phyloP scores from a whole-genome alignment of 257 asterid species.

The Buddleja alternifolia region DNA sequence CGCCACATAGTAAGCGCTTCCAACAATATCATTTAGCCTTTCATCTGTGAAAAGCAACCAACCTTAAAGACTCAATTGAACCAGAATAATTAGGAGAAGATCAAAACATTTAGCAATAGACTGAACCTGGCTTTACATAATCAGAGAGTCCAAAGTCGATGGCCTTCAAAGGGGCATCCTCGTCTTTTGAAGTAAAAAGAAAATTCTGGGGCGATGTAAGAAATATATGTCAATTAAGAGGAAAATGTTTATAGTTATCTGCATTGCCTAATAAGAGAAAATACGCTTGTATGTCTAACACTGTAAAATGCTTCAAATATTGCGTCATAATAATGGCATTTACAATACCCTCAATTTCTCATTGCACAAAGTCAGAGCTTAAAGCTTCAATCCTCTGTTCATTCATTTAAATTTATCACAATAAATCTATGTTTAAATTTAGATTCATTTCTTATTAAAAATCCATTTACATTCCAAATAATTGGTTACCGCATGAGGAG shows the following conservation, averaged over 20 bases:
- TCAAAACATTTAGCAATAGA: background rate
- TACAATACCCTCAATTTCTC: no score
- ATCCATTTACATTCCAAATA: no score
- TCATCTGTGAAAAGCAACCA: conserved; percentile 59
- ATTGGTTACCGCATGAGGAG: no score
- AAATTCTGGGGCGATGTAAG: conserved; percentile 62
- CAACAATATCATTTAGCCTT: conserved; percentile 89
- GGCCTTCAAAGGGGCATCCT: conserved; percentile 72
- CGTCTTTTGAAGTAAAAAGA: conserved; percentile 80
- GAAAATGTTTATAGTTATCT: background rate
- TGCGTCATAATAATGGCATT: no score
- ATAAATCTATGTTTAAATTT: no score
- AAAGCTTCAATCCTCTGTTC: no score
- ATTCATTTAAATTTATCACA: no score
- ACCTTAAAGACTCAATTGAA: conserved; percentile 18
- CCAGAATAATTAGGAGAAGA: background rate
- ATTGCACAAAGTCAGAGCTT: no score
- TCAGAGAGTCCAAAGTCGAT: conserved; percentile 95
- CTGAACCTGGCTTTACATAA: conserved; percentile 86
- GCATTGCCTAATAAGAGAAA: background rate
- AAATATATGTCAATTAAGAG: conserved; percentile 11
- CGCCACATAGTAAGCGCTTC: conserved; percentile 87
- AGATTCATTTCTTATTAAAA: no score
- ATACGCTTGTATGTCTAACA: no score
- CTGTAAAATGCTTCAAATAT: no score